Conservation (phyloP, 305 asterid genomes). For the Fraxinus baroniana region DNA sequence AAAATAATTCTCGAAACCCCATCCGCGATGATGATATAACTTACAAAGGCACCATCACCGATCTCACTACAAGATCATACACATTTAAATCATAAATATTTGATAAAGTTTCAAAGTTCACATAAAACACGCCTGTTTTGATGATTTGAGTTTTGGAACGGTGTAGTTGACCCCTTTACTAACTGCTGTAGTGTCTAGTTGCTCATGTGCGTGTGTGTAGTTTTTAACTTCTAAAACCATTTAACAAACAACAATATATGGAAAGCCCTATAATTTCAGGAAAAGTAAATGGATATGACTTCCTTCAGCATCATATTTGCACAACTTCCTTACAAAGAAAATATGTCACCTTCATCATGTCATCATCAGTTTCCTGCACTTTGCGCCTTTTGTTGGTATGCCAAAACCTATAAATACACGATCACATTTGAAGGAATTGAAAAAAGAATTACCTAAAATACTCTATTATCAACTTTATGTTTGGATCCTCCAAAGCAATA, state of each 20-base stretch:
- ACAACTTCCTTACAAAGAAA: slow-evolving; percentile 20
- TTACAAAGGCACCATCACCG: background rate
- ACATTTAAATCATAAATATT: background rate
- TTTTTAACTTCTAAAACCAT: slow-evolving; percentile 9
- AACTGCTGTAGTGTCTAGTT: slow-evolving; percentile 18
- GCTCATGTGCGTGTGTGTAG: background rate
- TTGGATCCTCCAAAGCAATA: background rate
- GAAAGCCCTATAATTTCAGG: background rate
- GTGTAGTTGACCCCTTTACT: slow-evolving; percentile 20
- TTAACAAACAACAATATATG: slow-evolving; percentile 25
- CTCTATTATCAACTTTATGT: background rate
- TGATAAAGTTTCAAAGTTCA: slow-evolving; percentile 11
- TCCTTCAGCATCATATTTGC: slow-evolving; percentile 21
- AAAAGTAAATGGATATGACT: slow-evolving; percentile 11
- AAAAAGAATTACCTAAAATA: background rate
- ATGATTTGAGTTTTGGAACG: slow-evolving; percentile 14
- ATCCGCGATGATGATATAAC: background rate
- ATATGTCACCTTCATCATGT: slow-evolving; percentile 16
- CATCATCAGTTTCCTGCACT: slow-evolving; percentile 20
- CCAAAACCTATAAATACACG: slow-evolving; percentile 59
- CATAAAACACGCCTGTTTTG: slow-evolving; percentile 12
- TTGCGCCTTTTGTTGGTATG: slow-evolving; percentile 54
- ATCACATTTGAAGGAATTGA: background rate
- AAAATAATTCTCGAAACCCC: background rate
- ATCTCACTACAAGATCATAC: background rate